Evolutionary conservation across 169 alveolate species (phyloP).

Genomic region (Perkinsus marinus): DNA sequence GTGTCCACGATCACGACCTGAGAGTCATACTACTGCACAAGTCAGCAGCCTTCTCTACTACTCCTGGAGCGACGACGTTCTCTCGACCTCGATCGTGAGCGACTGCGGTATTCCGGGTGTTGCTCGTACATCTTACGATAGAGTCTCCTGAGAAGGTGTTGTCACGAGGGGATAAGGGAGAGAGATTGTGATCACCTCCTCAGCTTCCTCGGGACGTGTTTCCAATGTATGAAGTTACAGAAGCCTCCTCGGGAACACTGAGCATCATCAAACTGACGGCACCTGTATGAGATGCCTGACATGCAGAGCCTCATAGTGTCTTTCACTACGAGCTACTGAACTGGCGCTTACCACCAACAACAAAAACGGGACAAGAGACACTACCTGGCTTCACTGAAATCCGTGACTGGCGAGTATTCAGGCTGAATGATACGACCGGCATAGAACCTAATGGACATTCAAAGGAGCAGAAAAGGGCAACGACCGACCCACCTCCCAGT

Average conservation of each 20-base stretch:
- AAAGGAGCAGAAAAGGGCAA: background rate
- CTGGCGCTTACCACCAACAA: background rate
- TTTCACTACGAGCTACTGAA: background rate
- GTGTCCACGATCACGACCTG: slow-evolving; percentile 1
- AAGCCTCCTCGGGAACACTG: slow-evolving; percentile 90
- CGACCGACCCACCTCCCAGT: slow-evolving; percentile 81
- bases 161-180: background rate
- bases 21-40: background rate
- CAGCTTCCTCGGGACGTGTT: slow-evolving; percentile 85
- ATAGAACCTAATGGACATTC: background rate
- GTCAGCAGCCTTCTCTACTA: background rate
- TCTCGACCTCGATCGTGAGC: background rate
- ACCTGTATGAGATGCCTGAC: slow-evolving; percentile 29
- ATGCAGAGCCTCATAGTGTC: background rate
- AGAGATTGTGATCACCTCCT: slow-evolving; percentile 30
- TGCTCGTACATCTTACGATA: slow-evolving; percentile 89
- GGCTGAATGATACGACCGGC: slow-evolving; percentile 73
- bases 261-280: slow-evolving; percentile 95
- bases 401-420: slow-evolving; percentile 98
- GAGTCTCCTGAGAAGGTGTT: slow-evolving; percentile 35
- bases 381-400: slow-evolving; percentile 87
- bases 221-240: slow-evolving; percentile 96
- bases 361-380: background rate
- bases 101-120: slow-evolving; percentile 78
- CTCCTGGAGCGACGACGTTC: background rate